Evolutionary conservation across 768 basidiomycete genomes (phyloP).

Genomic region (Neoboletus subvelutipes): DNA sequence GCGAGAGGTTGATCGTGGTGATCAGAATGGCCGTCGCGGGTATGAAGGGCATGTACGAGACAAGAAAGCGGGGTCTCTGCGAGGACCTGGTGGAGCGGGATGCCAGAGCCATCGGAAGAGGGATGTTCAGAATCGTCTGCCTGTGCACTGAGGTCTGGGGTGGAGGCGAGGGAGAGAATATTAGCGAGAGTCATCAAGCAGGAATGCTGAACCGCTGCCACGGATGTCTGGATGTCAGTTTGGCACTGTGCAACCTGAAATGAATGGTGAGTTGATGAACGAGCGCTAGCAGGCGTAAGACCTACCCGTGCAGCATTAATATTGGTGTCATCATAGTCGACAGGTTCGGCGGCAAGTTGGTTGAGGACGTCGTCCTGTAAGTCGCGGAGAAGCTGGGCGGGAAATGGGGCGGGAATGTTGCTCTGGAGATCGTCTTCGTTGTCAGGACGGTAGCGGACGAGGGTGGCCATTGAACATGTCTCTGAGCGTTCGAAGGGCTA

Average conservation of each 20-base stretch:
- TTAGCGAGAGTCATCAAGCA: conserved; percentile 74
- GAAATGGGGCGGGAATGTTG: conserved; percentile 25
- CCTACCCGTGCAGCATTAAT: conserved; percentile 12
- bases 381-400: conserved; percentile 11
- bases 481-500: background rate
- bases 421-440: conserved; percentile 4
- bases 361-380: conserved; percentile 15
- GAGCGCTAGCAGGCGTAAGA: background rate
- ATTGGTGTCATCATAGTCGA: conserved; percentile 20
- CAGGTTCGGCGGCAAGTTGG: conserved; percentile 23
- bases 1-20: conserved; percentile 34
- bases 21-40: conserved; percentile 10
- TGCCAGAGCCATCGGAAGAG: conserved; percentile 38
- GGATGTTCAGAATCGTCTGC: conserved; percentile 60
- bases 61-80: conserved; percentile 20
- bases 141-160: conserved; percentile 24
- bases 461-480: conserved; percentile 26
- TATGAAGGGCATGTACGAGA: conserved; percentile 20
- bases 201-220: conserved; percentile 68
- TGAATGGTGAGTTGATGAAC: background rate
- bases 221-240: conserved; percentile 70
- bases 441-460: conserved; percentile 13
- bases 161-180: conserved; percentile 52
- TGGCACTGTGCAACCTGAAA: conserved; percentile 27
- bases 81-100: conserved; percentile 15